A percentile compares a stretch with the other conserved stretches of the same genome.
These are phyloP conservation scores for Sclerotinia sclerotiorum DNA, from an alignment of 2,329 filamentous ascomycete species.

Conservation along the genomic window DNA sequence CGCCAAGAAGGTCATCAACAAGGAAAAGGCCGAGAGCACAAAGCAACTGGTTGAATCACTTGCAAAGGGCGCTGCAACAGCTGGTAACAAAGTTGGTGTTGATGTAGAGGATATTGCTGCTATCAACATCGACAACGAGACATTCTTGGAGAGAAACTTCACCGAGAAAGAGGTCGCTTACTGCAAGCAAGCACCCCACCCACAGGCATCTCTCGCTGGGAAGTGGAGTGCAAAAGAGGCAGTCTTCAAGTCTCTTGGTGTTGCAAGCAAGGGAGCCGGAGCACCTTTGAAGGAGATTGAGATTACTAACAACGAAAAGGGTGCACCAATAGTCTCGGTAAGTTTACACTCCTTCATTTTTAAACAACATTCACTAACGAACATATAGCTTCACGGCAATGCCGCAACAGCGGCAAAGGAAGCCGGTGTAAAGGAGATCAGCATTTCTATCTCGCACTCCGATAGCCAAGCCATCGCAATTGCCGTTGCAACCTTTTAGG, in stretches of 20 bases:
- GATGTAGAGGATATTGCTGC: conserved; percentile 87
- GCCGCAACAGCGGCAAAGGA: conserved; percentile 81
- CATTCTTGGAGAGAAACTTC: conserved; percentile 94
- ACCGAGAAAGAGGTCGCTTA: conserved; percentile 81
- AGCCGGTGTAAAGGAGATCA: conserved; percentile 84
- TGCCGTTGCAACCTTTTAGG: conserved; percentile 75
- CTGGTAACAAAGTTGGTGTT: conserved; percentile 81
- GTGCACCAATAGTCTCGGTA: conserved; percentile 83
- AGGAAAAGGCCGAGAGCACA: conserved; percentile 55
- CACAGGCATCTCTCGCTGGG: conserved; percentile 89
- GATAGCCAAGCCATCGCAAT: conserved; percentile 93
- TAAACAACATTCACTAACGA: conserved; percentile 24
- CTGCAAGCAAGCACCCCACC: conserved; percentile 75
- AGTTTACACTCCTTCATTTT: conserved; percentile 43
- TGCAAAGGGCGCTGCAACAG: conserved; percentile 60
- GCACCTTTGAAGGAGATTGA: conserved; percentile 94
- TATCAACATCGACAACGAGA: conserved; percentile 91
- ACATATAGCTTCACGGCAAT: conserved; percentile 73
- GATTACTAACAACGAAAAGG: conserved; percentile 76
- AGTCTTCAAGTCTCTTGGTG: conserved; percentile 95
- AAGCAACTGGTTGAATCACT: conserved; percentile 75
- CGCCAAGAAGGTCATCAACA: conserved; percentile 57
- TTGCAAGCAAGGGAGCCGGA: conserved; percentile 81
- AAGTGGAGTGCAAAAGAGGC: conserved; percentile 98
- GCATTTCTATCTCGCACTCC: conserved; percentile 92